These are phyloP conservation scores for barrel medic (Medicago truncatula) DNA, from an alignment of 306 rosid genomes.

Conservation along the genomic window DNA sequence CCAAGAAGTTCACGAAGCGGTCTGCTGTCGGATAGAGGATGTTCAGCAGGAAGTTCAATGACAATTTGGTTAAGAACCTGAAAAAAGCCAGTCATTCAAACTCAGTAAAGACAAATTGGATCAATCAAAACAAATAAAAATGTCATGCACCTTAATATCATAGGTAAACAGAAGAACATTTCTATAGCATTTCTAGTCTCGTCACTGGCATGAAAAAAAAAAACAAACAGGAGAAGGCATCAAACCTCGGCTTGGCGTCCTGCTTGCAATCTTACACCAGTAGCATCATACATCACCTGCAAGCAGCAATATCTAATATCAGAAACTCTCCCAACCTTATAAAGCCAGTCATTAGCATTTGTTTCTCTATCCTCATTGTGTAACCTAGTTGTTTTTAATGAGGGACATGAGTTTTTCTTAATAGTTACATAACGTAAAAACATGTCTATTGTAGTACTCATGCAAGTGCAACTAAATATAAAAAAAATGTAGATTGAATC, in stretches of 20 bases:
- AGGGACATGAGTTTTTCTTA: not conserved
- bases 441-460: not conserved
- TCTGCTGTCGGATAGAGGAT: constrained; percentile 95
- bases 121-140: constrained; percentile 27
- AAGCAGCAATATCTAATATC: constrained; percentile 49
- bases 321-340: constrained; percentile 41
- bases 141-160: not conserved
- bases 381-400: constrained; percentile 5
- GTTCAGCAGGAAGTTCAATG: constrained; percentile 96
- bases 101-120: constrained; percentile 23
- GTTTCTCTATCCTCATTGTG: constrained; percentile 19
- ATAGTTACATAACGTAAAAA: constrained; percentile 1
- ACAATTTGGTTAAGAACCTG: constrained; percentile 97
- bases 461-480: not conserved
- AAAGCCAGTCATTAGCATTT: constrained; percentile 29
- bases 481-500: constrained; percentile 15
- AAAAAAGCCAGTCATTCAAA: constrained; percentile 29
- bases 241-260: constrained; percentile 99
- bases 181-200: constrained; percentile 27
- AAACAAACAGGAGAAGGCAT: constrained; percentile 36
- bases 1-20: constrained; percentile 99
- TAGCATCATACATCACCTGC: constrained; percentile 99
- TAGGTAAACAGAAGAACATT: constrained; percentile 39
- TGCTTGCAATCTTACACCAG: constrained; percentile 97
- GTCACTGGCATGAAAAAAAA: constrained; percentile 3